Base-by-base conservation (phyloP, 2,329 filamentous ascomycete species). In the Beauveria rudraprayagi region DNA sequence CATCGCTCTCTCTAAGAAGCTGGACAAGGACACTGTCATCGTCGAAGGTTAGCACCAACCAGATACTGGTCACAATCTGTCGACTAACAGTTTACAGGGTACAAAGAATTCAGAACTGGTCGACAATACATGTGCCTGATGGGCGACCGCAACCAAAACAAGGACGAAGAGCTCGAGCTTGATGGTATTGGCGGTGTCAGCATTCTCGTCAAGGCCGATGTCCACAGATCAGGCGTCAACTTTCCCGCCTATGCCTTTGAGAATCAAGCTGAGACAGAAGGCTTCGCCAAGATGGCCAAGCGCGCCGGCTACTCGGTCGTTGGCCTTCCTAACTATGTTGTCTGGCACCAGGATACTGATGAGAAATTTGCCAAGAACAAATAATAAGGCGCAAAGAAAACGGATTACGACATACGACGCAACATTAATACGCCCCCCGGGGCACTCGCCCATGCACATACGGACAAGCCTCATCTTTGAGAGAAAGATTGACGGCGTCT, bases 271-370 rank as follows among this genome's bases (percentile, higher is more conserved):
- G 94, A 99, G 76, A 99, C 94, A 5, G 94, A 99, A 77, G 94
- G 94, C 7, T 99, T 99, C 71, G 94, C 94, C 43, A 96, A 95
- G 75, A 99, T 99, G 94, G 94, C 94, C 63, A 97, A 95, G 78
- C 83, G 92, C 65, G 94, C 94, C 19, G 94, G 94, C 50, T 97
- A 97, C 73, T 83, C 91, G 70, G 94, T 99, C 28, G 84, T 91
- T 67, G 94, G 94, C 51, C 80, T 99, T 61, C 94, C 93, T 47
- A 99, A 99, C 74, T 99, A 99, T 73, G 88, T 99, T 56, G 93
- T 99, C 62, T 99, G 94, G 94, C 94, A 99, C 73, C 90, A 96
- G 69, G 94, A 99, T 74, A 99, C 94, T 2, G 86, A 92, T 61
- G 94, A 99, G 79, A 96, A 97, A 81, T 84, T 86, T 40, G 91